Conservation (phyloP, 73 alveolate species). For the Symbiodinium natans region DNA sequence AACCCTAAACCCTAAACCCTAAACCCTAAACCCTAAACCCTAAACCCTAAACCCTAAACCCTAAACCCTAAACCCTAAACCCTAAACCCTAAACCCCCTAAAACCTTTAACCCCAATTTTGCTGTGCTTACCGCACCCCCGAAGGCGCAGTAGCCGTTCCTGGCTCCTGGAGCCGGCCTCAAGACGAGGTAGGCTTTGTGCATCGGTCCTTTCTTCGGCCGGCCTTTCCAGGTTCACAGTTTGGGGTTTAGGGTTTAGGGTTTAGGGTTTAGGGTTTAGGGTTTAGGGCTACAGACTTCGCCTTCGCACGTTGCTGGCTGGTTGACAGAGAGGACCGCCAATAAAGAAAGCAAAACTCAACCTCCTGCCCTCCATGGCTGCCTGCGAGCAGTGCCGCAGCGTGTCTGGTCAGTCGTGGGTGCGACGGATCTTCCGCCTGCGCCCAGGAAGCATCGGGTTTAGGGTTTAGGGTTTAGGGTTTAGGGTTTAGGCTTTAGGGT, state of each 20-base stretch:
- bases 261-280: background rate
- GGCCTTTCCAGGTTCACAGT: background rate
- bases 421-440: background rate
- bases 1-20: background rate
- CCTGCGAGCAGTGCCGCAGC: too few species aligned
- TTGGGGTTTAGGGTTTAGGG: background rate
- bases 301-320: too few species aligned
- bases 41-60: constrained; percentile 8
- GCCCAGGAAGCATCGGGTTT: background rate
- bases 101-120: too few species aligned
- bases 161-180: too few species aligned
- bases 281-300: background rate
- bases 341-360: too few species aligned
- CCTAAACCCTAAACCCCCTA: too few species aligned
- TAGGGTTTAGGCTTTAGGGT: background rate
- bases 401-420: too few species aligned
- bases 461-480: background rate
- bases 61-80: background rate
- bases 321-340: too few species aligned
- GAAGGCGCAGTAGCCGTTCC: too few species aligned
- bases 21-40: background rate
- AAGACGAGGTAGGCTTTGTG: background rate
- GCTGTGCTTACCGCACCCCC: background rate
- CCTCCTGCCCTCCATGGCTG: too few species aligned
- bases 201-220: constrained; percentile 25